Evolutionary conservation across 768 basidiomycete species (phyloP).

Genomic region (Mycena filopes): DNA sequence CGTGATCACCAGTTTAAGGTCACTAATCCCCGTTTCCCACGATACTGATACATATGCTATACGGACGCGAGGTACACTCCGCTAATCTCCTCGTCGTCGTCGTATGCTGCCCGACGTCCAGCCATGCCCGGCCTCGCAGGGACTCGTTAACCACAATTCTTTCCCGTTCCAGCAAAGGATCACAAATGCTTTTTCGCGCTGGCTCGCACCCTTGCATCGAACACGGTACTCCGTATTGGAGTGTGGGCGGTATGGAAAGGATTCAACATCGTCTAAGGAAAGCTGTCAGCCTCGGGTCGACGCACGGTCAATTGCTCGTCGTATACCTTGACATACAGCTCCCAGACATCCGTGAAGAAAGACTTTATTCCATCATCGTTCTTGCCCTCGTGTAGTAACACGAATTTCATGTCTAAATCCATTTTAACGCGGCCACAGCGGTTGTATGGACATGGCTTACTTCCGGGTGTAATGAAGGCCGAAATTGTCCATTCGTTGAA

Average conservation of each 20-base stretch:
- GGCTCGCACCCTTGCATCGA: conserved; percentile 85
- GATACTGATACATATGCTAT: no score
- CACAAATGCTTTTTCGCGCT: conserved; percentile 88
- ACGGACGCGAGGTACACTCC: no score
- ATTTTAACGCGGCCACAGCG: conserved; percentile 33
- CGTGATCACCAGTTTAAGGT: no score
- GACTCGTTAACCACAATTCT: no score
- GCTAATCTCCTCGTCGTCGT: no score
- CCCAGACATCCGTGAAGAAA: conserved; percentile 98
- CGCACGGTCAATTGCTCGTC: not conserved
- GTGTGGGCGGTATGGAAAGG: conserved; percentile 97
- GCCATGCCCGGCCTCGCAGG: no score
- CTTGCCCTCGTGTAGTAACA: conserved; percentile 93
- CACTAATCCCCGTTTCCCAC: no score
- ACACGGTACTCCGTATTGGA: conserved; percentile 79
- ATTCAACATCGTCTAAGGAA: conserved; percentile 82
- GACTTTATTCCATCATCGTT: conserved; percentile 96
- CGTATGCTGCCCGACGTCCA: no score
- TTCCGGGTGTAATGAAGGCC: conserved; percentile 93
- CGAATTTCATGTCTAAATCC: conserved; percentile 88
- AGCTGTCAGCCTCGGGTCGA: conserved; percentile 23
- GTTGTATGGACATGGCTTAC: conserved; percentile 60
- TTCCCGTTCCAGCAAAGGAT: not conserved
- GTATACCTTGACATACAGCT: conserved; percentile 92
- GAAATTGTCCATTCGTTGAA: conserved; percentile 99